Conservation (phyloP, 768 basidiomycete genomes). For the Suillus brevipes region DNA sequence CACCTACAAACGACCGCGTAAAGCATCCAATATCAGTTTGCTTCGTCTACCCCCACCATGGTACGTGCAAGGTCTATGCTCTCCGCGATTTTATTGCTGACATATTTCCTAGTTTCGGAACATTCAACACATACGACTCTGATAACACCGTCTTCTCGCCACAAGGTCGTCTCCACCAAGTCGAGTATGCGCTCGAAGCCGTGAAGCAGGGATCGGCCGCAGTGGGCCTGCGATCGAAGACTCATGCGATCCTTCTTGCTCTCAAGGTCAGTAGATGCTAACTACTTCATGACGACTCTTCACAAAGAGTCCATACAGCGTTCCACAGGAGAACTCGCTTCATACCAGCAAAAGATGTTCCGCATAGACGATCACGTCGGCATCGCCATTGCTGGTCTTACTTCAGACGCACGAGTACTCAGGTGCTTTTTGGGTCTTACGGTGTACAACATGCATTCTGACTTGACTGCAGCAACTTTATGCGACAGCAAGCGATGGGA, state of each 20-base stretch:
- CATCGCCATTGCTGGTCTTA: slow-evolving; percentile 99
- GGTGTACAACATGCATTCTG: slow-evolving; percentile 1
- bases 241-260: slow-evolving; percentile 88
- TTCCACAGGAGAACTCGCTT: slow-evolving; percentile 95
- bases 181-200: slow-evolving; percentile 98
- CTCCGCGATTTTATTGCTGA: slow-evolving; percentile 9
- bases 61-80: slow-evolving; percentile 22
- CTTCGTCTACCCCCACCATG: slow-evolving; percentile 26
- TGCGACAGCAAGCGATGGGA: slow-evolving; percentile 98
- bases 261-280: slow-evolving; percentile 66
- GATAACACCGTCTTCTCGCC: slow-evolving; percentile 98
- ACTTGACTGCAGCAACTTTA: slow-evolving; percentile 76
- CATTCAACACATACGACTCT: slow-evolving; percentile 97
- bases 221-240: slow-evolving; percentile 93
- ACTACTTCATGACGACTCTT: slow-evolving; percentile 2
- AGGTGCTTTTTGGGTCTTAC: slow-evolving; percentile 51
- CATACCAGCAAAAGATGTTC: slow-evolving; percentile 99
- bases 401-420: slow-evolving; percentile 95
- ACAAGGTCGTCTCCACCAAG: slow-evolving; percentile 95
- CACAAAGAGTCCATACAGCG: slow-evolving; percentile 51
- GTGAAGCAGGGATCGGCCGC: slow-evolving; percentile 99
- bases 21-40: slow-evolving; percentile 14
- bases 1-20: slow-evolving; percentile 21
- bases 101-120: slow-evolving; percentile 70
- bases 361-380: slow-evolving; percentile 99